phyloP scores from a whole-genome alignment of 1,284 basidiomycete genomes.

The Ustilago lituana region DNA sequence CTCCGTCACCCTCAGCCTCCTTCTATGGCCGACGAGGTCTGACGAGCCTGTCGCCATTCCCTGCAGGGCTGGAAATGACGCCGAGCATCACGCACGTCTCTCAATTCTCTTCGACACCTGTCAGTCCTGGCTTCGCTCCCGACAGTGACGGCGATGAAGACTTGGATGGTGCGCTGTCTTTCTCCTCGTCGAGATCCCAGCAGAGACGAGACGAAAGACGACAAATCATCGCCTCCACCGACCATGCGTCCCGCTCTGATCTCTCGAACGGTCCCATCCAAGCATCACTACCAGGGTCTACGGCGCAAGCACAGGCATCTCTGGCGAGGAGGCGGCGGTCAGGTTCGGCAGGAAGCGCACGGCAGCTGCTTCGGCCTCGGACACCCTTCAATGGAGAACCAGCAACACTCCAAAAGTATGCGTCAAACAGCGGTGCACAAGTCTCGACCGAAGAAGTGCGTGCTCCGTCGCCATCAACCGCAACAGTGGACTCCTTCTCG shows the following conservation, averaged over 20 bases:
- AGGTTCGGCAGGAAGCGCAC: constrained; percentile 28
- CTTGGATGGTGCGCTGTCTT: constrained; percentile 21
- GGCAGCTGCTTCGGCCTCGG: constrained; percentile 28
- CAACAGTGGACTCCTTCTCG: no score
- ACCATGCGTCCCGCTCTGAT: constrained; percentile 2
- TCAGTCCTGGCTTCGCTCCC: constrained; percentile 33
- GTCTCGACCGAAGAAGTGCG: not conserved
- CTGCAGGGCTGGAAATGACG: constrained; percentile 43
- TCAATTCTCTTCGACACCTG: constrained; percentile 24
- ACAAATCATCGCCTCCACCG: constrained; percentile 13
- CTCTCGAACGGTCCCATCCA: not conserved
- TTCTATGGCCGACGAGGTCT: constrained; percentile 44
- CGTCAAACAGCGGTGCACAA: not conserved
- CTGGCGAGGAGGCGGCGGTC: constrained; percentile 21
- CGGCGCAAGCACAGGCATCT: constrained; percentile 19
- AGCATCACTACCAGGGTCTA: constrained; percentile 9
- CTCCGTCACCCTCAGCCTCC: constrained; percentile 42
- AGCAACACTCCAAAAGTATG: not conserved
- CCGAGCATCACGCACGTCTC: constrained; percentile 21
- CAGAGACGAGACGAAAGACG: constrained; percentile 34
- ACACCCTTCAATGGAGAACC: constrained; percentile 17
- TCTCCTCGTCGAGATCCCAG: constrained; percentile 34
- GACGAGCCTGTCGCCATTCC: constrained; percentile 39
- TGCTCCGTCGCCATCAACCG: no score
- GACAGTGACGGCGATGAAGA: constrained; percentile 46